These are phyloP conservation scores for Nakazawaea wyomingensis DNA, from an alignment of 805 yeast genomes.

Conservation along the genomic window DNA sequence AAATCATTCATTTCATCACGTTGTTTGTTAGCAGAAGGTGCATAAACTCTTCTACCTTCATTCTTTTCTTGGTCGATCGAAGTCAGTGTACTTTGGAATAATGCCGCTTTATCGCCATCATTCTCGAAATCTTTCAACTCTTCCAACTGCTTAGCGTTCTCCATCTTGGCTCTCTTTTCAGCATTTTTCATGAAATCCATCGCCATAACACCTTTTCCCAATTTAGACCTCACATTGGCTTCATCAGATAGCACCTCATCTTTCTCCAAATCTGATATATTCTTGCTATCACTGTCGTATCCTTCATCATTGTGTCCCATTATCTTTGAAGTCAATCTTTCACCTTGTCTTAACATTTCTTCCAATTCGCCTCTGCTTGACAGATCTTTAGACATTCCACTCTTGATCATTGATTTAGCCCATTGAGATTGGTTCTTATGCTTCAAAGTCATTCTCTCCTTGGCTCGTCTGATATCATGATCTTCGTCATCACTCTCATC, in stretches of 20 bases:
- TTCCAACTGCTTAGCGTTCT: slow-evolving; percentile 50
- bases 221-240: slow-evolving; percentile 31
- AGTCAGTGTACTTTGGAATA: slow-evolving; percentile 28
- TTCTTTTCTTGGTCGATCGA: slow-evolving; percentile 51
- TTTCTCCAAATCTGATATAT: slow-evolving; percentile 46
- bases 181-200: slow-evolving; percentile 97
- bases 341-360: slow-evolving; percentile 89
- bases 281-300: slow-evolving; percentile 32
- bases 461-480: slow-evolving; percentile 71
- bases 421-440: slow-evolving; percentile 86
- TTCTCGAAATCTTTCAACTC: slow-evolving; percentile 43
- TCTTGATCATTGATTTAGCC: slow-evolving; percentile 86
- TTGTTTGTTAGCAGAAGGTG: slow-evolving; percentile 52
- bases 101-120: slow-evolving; percentile 38
- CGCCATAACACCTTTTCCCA: slow-evolving; percentile 86
- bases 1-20: slow-evolving; percentile 31
- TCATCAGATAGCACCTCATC: slow-evolving; percentile 33
- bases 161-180: slow-evolving; percentile 58
- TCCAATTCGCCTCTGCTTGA: slow-evolving; percentile 85
- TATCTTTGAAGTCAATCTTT: slow-evolving; percentile 65
- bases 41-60: slow-evolving; percentile 76
- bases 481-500: slow-evolving; percentile 54
- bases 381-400: slow-evolving; percentile 86
- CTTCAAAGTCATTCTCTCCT: slow-evolving; percentile 86
- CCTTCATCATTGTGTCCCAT: slow-evolving; percentile 56